Conservation (phyloP, 2,329 filamentous ascomycete genomes). For the Cladorrhinum sp. region DNA sequence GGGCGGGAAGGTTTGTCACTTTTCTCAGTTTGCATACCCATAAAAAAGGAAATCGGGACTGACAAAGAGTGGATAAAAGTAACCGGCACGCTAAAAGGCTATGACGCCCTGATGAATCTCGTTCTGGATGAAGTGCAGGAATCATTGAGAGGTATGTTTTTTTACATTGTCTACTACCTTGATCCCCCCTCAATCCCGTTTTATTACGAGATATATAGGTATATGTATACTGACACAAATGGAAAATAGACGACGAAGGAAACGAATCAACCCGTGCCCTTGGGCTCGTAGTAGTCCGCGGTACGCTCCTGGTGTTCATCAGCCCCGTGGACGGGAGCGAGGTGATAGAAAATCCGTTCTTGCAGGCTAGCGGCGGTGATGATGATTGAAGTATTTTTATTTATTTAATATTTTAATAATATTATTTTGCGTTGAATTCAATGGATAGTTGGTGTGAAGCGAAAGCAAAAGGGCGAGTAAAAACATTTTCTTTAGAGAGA, state of each 20-base stretch:
- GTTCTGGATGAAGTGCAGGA: constrained; percentile 94
- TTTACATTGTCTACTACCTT: neutral
- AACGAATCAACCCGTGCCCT: constrained; percentile 79
- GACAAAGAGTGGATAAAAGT: constrained; percentile 57
- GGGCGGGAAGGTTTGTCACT: constrained; percentile 73
- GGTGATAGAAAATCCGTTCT: constrained; percentile 91
- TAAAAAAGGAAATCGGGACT: no score
- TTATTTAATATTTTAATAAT: no score
- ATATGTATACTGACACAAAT: neutral
- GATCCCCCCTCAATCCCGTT: no score
- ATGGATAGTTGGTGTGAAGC: no score
- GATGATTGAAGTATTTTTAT: constrained; percentile 39
- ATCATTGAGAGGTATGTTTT: constrained; percentile 67
- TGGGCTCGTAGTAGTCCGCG: constrained; percentile 84
- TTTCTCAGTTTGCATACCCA: neutral
- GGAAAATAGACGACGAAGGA: constrained; percentile 76
- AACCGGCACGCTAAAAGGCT: constrained; percentile 85
- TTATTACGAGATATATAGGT: neutral
- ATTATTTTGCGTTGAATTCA: no score
- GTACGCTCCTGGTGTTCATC: constrained; percentile 88
- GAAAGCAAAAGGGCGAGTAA: no score
- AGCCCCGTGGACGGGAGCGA: constrained; percentile 93
- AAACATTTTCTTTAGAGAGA: neutral
- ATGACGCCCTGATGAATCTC: constrained; percentile 96
- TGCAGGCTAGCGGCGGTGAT: constrained; percentile 61